Base-by-base conservation (phyloP, 2,329 filamentous ascomycete species). In the Fusarium sp. region DNA sequence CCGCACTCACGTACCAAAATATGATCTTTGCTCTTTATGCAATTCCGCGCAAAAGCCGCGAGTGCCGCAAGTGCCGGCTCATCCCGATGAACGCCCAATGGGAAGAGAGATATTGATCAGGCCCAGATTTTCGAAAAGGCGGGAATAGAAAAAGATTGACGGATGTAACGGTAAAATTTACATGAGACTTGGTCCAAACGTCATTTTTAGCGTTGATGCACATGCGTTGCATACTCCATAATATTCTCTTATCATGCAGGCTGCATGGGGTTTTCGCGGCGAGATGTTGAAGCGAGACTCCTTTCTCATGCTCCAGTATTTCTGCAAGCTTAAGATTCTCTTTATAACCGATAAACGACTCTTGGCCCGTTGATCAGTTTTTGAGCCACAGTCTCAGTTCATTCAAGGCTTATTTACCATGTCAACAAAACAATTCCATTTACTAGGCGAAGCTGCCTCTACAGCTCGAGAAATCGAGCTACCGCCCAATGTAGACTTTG, bases 371-470 rank as follows among this genome's bases (percentile, higher is more conserved):
- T 27, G 25, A 27, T 27, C 9, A 10, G 25, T 27, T 27, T 27
- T 27, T 27, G 25, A 27, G 25, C 9, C 8, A 27, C 25, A 27
- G 25, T 27, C 9, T 27, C 25, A 27, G 1, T 27, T 27, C 9
- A 27, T 11, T 27, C 25, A 27, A 27, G 6, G 16, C n/a, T 25
- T 12, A 1, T 38, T 16, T 9, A 43, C 4, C 5, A 64, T 65
- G 62, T 5, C 62, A 6, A 29, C 62, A 5, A 65, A 65, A 22
- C 44, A 65, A 12, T 65, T 65, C 5, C 42, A 29, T 7, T 12
- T 65, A 1, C 4, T 59, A 2, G 51, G 62, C 8, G 44, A 65
- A 11, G 16, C 22, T 2, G 30, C 27, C 1, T 42, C 51, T 2
- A 34, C 50, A 0, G 59, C 62, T 2, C 47, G 51, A 15, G 62